phyloP scores from a whole-genome alignment of 2,329 filamentous ascomycete genomes.

The Blumeriella jaapii region DNA sequence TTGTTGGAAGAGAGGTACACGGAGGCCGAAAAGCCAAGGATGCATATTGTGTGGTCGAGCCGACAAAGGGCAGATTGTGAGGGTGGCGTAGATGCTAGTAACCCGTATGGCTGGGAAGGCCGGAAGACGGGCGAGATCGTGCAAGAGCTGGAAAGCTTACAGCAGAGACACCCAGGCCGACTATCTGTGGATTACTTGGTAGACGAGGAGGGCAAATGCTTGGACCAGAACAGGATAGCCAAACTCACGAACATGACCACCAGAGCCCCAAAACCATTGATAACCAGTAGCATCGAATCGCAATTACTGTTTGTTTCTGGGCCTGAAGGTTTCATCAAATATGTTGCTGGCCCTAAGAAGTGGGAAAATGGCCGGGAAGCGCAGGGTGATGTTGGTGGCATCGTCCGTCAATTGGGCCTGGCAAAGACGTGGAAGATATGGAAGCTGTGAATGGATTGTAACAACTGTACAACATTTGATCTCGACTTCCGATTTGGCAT shows the following conservation, averaged over 20 bases:
- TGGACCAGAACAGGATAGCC: conserved; percentile 42
- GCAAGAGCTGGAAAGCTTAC: conserved; percentile 50
- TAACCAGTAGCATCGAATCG: conserved; percentile 17
- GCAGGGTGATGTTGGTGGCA: conserved; percentile 63
- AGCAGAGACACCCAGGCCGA: conserved; percentile 41
- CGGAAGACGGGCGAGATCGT: conserved; percentile 40
- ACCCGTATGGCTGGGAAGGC: conserved; percentile 6
- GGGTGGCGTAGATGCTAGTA: conserved; percentile 30
- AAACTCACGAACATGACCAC: conserved; percentile 21
- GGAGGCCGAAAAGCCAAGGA: conserved; percentile 29
- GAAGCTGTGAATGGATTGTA: conserved; percentile 28
- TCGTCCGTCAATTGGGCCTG: conserved; percentile 44
- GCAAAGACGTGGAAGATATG: conserved; percentile 30
- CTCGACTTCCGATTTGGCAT: too few relatives aligned
- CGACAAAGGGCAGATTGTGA: conserved; percentile 52
- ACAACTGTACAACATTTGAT: background rate
- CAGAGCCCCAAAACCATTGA: background rate
- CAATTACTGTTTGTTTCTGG: conserved; percentile 77
- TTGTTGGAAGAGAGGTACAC: conserved; percentile 35
- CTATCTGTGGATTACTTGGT: conserved; percentile 65
- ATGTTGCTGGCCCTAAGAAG: conserved; percentile 68
- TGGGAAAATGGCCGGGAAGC: conserved; percentile 62
- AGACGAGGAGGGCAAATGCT: conserved; percentile 63
- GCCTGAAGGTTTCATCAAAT: conserved; percentile 76
- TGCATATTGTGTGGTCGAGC: conserved; percentile 79